Evolutionary conservation across 345 rosid species (phyloP), one percentile per base, ranked within the genome.

Genomic region (Fremontodendron californicum): DNA sequence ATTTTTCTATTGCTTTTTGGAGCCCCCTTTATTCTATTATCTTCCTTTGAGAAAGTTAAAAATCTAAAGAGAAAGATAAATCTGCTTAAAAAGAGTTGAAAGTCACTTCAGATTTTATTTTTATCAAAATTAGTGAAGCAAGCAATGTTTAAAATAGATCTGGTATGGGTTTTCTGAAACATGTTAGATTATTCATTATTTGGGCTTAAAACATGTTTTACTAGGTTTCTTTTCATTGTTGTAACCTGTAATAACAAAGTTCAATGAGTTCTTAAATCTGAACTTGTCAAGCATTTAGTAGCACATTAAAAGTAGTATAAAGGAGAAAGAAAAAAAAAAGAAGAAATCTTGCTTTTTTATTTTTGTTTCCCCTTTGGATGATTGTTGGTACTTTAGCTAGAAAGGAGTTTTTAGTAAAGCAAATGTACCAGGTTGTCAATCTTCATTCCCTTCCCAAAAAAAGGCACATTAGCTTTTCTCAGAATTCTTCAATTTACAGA

Each of bases 1-100:
- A 19, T 15, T 46, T 31, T 46, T 46, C 58, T 70, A 29, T 16
- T 25, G 40, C 74, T 29, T 69, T 69, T 6, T 69, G 55, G n/a
- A 69, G 57, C n/a, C 0, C 73, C 5, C 57, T 45, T 48, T 70
- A 70, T 70, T 25, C 40, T 48, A 45, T 48, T 70, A 45, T 46
- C 21, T 70, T 29, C 58, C 58, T 48, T 27, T 27, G 40, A 70
- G 54, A 68, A 43, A 68, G 72, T 21, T 67, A 12, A 7, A 21
- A 25, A 21, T 0, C 4, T 1, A 9, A 39, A 66, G 35, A 9
- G 18, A 40, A n/a, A 67, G 29, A 21, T 42, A 49, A 70, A 51
- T 48, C 45, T 48, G 75, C 62, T 71, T 71, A 55, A 58, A 74
- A 57, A 74, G 77, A 74, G 54, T 42, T 58, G 77, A 74, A 74